Conservation (phyloP, 208 protist species). For the Acanthamoeba quina region DNA sequence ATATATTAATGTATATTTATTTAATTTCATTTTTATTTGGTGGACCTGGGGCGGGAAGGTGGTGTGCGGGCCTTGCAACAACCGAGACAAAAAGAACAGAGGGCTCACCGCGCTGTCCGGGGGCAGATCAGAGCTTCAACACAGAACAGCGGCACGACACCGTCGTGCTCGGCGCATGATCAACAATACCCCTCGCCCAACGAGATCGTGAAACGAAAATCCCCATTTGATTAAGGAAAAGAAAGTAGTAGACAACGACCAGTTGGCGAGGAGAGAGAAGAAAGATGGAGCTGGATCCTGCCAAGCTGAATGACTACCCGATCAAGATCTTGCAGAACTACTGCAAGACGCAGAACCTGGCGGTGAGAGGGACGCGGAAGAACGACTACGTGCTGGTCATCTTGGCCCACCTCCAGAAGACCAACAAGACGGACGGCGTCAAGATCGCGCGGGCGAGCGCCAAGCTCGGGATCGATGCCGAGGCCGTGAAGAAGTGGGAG, state of each 20-base stretch:
- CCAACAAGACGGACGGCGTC: not conserved
- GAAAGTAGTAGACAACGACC: not conserved
- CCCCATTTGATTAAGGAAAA: too few relatives aligned
- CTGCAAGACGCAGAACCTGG: constrained; percentile 15
- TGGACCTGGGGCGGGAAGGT: too few relatives aligned
- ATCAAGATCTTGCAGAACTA: constrained; percentile 58
- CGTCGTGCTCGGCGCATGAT: too few relatives aligned
- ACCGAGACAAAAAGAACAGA: not conserved
- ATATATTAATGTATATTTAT: too few relatives aligned
- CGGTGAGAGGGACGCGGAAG: constrained; percentile 6
- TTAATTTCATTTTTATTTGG: too few relatives aligned
- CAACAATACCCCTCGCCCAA: too few relatives aligned
- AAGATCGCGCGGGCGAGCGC: not conserved
- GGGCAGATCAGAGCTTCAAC: too few relatives aligned
- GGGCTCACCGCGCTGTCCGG: not conserved
- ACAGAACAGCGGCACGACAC: too few relatives aligned
- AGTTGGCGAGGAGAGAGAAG: not conserved
- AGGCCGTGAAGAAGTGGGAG: constrained; percentile 1
- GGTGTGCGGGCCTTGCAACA: too few relatives aligned
- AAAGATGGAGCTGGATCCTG: constrained; percentile 14
- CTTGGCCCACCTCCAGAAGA: constrained; percentile 39
- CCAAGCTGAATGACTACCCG: constrained; percentile 32
- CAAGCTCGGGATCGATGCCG: constrained; percentile 10
- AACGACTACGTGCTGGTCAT: constrained; percentile 44
- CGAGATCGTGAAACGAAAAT: too few relatives aligned